These are phyloP conservation scores for Gyrodon lividus DNA, from an alignment of 768 basidiomycete genomes.

Conservation along the genomic window DNA sequence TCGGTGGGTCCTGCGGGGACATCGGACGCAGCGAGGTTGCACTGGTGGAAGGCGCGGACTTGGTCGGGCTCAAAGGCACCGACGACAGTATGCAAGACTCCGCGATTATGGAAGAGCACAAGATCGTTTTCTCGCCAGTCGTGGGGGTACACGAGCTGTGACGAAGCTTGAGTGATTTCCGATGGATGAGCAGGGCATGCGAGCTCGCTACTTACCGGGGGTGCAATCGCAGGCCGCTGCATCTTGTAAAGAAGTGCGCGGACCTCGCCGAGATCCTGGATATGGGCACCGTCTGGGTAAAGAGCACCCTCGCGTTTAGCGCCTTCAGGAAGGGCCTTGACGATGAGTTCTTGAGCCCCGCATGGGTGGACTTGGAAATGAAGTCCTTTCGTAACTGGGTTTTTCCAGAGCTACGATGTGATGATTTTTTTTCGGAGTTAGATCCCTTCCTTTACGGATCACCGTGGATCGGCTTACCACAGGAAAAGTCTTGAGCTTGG, in stretches of 20 bases:
- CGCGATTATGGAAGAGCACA: conserved; percentile 73
- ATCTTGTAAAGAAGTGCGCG: conserved; percentile 78
- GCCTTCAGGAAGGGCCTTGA: conserved; percentile 70
- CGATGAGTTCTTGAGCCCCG: conserved; percentile 60
- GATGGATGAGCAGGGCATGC: background rate
- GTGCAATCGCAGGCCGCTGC: conserved; percentile 88
- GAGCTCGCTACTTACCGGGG: conserved; percentile 41
- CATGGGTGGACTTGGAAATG: conserved; percentile 93
- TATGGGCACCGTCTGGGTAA: conserved; percentile 78
- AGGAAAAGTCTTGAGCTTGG: conserved; percentile 70
- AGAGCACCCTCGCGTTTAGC: conserved; percentile 60
- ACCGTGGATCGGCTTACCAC: conserved; percentile 38
- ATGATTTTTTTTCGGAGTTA: background rate
- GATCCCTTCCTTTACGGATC: background rate
- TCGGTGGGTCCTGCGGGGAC: conserved; percentile 46
- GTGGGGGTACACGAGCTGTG: conserved; percentile 80
- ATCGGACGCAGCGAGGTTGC: conserved; percentile 55
- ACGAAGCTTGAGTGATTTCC: background rate
- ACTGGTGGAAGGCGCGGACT: conserved; percentile 53
- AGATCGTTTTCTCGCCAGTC: conserved; percentile 75
- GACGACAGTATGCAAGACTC: conserved; percentile 65
- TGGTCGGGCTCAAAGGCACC: conserved; percentile 56
- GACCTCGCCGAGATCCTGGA: conserved; percentile 72
- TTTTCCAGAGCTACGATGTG: conserved; percentile 76
- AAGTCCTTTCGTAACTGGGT: conserved; percentile 76